Percentiles rank a stretch among this genome's conserved stretches.
These are phyloP conservation scores for Pythium rhizo-oryzae DNA, from an alignment of 352 stramenopile genomes.

Conservation along the genomic window DNA sequence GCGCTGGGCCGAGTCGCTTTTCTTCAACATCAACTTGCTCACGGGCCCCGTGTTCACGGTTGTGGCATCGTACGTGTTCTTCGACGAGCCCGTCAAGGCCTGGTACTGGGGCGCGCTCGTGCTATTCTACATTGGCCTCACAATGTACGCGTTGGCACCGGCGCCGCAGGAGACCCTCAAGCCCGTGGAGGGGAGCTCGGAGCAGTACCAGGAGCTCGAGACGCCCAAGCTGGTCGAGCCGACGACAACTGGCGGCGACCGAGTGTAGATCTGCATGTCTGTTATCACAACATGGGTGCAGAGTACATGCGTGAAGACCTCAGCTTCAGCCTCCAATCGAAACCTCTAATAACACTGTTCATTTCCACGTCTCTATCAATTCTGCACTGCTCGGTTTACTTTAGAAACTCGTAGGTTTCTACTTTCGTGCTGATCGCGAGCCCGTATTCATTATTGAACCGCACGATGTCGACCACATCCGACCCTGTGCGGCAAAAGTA, in stretches of 20 bases:
- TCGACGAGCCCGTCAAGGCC: slow-evolving; percentile 57
- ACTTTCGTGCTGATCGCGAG: slow-evolving; percentile 45
- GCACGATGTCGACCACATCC: slow-evolving; percentile 42
- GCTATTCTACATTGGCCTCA: slow-evolving; percentile 60
- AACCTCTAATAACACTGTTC: background rate
- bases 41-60: slow-evolving; percentile 64
- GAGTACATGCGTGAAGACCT: too few species aligned
- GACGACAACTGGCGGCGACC: background rate
- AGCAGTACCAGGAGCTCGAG: slow-evolving; percentile 21
- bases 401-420: slow-evolving; percentile 10
- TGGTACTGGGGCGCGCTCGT: slow-evolving; percentile 65
- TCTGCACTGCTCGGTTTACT: background rate
- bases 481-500: slow-evolving; percentile 68
- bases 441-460: slow-evolving; percentile 60
- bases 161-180: slow-evolving; percentile 31
- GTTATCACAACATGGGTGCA: background rate
- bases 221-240: slow-evolving; percentile 21
- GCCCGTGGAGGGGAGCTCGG: background rate
- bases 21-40: slow-evolving; percentile 72
- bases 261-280: slow-evolving; percentile 1
- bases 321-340: too few species aligned
- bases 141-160: slow-evolving; percentile 47
- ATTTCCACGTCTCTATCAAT: background rate
- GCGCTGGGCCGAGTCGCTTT: slow-evolving; percentile 60
- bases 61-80: slow-evolving; percentile 56